A percentile compares a stretch with the other conserved stretches of the same genome.
Conservation (phyloP, 2,329 filamentous ascomycete species). For the Aspergillus sp. region DNA sequence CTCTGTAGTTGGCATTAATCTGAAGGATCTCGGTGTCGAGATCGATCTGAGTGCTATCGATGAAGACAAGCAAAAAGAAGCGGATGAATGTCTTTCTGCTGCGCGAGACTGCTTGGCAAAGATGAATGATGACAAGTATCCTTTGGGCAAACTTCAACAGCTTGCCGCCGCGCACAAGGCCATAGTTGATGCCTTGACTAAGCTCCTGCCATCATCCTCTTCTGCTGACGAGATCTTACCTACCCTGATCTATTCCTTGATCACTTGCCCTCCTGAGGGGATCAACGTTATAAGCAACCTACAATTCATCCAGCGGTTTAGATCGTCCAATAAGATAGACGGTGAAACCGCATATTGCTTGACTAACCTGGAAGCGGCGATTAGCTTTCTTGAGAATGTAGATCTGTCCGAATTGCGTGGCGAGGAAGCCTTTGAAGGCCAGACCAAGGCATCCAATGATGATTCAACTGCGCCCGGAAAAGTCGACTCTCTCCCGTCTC, state of each 20-base stretch:
- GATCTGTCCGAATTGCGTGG: constrained; percentile 85
- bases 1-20: constrained; percentile 84
- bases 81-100: constrained; percentile 69
- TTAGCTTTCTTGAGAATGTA: constrained; percentile 92
- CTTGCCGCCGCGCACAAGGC: constrained; percentile 87
- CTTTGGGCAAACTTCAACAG: constrained; percentile 85
- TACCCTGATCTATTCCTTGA: constrained; percentile 92
- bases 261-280: constrained; percentile 81
- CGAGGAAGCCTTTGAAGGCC: constrained; percentile 72
- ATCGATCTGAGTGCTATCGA: constrained; percentile 58
- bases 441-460: constrained; percentile 55
- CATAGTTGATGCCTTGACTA: constrained; percentile 82
- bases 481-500: constrained; percentile 26
- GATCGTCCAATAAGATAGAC: constrained; percentile 80
- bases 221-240: constrained; percentile 97
- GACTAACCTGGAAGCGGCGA: constrained; percentile 91
- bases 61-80: constrained; percentile 64
- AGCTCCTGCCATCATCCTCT: constrained; percentile 69
- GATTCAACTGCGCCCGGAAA: constrained; percentile 29
- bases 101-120: constrained; percentile 71
- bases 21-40: constrained; percentile 80
- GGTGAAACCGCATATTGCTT: constrained; percentile 95
- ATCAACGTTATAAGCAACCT: constrained; percentile 91
- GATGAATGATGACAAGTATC: constrained; percentile 87
- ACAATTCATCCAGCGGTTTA: constrained; percentile 91